Evolutionary conservation across 345 rosid species (phyloP).

Genomic region (Anastatica hierochuntica): DNA sequence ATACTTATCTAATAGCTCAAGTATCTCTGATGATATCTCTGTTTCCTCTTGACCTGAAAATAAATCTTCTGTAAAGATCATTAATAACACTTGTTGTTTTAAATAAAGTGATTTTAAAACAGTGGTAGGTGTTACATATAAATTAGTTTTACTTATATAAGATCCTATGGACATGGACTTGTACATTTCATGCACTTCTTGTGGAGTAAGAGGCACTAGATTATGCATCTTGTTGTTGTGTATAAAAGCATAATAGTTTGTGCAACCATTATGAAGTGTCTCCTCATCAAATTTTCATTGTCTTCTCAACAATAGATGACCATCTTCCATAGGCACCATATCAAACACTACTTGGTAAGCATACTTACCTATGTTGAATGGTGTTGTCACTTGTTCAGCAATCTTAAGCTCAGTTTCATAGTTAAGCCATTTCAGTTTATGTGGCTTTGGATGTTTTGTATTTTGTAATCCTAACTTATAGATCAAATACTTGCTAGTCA

Average conservation of each 20-base stretch:
- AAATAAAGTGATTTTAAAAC: background rate
- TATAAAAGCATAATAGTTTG: background rate
- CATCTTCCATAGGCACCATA: background rate
- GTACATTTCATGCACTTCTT: background rate
- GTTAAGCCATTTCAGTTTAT: background rate
- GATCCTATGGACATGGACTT: background rate
- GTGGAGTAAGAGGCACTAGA: background rate
- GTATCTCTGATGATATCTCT: too few species aligned
- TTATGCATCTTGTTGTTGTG: background rate
- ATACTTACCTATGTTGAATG: background rate
- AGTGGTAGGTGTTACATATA: background rate
- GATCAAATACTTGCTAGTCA: background rate
- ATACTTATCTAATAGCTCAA: too few species aligned
- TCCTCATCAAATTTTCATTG: background rate
- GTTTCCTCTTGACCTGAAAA: too few species aligned
- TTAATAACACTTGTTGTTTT: too few species aligned
- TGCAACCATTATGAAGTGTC: background rate
- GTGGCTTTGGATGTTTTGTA: background rate
- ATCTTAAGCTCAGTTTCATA: background rate
- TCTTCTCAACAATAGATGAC: background rate
- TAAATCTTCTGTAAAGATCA: too few species aligned
- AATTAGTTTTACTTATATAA: background rate
- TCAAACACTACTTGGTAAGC: background rate
- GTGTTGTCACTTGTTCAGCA: background rate
- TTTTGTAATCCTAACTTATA: background rate